Conservation (phyloP, 2,329 filamentous ascomycete species). For the Ophiocordyceps camponoti-leonardi region DNA sequence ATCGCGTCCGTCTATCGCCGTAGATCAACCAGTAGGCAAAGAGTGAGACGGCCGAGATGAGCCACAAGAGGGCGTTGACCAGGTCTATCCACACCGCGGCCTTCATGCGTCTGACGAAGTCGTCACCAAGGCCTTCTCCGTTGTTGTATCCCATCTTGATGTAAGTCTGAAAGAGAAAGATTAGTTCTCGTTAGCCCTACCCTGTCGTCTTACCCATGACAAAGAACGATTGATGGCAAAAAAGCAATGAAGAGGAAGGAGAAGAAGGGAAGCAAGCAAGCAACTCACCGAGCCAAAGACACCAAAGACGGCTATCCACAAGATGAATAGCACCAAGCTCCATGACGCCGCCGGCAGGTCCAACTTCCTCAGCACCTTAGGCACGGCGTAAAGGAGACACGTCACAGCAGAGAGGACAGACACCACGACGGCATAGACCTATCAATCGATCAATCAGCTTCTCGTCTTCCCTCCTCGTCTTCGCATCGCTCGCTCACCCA, state of each 20-base stretch:
- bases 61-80: slow-evolving; percentile 59
- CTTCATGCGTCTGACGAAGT: slow-evolving; percentile 59
- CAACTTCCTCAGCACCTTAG: slow-evolving; percentile 37
- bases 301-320: slow-evolving; percentile 72
- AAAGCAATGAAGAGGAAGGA: too few species aligned
- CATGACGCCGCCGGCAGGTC: slow-evolving; percentile 39
- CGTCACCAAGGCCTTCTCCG: slow-evolving; percentile 40
- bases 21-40: slow-evolving; percentile 41
- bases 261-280: too few species aligned
- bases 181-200: neutral
- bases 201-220: too few species aligned
- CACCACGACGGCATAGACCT: slow-evolving; percentile 58
- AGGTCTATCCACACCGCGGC: slow-evolving; percentile 74
- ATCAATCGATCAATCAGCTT: neutral
- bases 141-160: slow-evolving; percentile 29
- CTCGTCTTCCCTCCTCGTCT: neutral
- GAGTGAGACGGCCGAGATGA: slow-evolving; percentile 40
- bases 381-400: slow-evolving; percentile 45
- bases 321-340: slow-evolving; percentile 55
- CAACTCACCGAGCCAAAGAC: slow-evolving; percentile 50
- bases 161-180: slow-evolving; percentile 34
- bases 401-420: slow-evolving; percentile 49
- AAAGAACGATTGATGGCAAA: neutral
- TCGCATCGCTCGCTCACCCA: slow-evolving; percentile 38
- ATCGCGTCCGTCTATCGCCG: slow-evolving; percentile 32